A percentile compares a stretch with the other conserved stretches of the same genome.
phyloP scores from a whole-genome alignment of 2,329 filamentous ascomycete species.

The Orbilia blumenaviensis region DNA sequence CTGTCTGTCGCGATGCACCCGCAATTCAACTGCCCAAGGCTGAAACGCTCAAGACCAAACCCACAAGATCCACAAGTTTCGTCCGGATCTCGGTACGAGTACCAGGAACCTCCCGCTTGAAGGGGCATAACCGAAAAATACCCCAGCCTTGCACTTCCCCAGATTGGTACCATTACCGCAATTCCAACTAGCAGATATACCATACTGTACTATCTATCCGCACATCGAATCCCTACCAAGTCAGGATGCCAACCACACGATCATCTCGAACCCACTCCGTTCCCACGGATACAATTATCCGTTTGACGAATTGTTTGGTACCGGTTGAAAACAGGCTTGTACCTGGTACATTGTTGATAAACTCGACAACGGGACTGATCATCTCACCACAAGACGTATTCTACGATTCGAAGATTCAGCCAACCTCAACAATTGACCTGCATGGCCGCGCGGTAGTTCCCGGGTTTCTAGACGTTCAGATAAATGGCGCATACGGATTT shows the following conservation, averaged over 20 bases:
- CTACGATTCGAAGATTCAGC: slow-evolving; percentile 74
- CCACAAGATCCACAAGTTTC: neutral
- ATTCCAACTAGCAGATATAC: no score
- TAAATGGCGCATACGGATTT: slow-evolving; percentile 92
- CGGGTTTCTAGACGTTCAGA: slow-evolving; percentile 87
- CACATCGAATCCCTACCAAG: neutral
- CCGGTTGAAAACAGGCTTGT: slow-evolving; percentile 75
- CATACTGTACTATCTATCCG: neutral
- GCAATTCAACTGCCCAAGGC: neutral
- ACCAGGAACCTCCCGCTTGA: slow-evolving; percentile 12
- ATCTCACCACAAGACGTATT: slow-evolving; percentile 74
- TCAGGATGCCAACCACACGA: slow-evolving; percentile 13
- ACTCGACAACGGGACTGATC: slow-evolving; percentile 81
- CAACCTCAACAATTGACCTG: slow-evolving; percentile 80
- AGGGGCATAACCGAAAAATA: neutral
- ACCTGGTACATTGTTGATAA: slow-evolving; percentile 86
- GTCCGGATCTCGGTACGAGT: slow-evolving; percentile 28
- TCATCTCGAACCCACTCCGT: slow-evolving; percentile 33
- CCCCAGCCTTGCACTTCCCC: neutral
- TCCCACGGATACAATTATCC: slow-evolving; percentile 69
- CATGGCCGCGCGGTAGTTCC: slow-evolving; percentile 83
- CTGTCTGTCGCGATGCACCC: slow-evolving; percentile 38
- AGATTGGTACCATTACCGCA: no score
- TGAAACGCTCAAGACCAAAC: neutral
- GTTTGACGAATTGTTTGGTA: slow-evolving; percentile 87